Conservation (phyloP, 768 basidiomycete species). For the Tricholoma sp. region DNA sequence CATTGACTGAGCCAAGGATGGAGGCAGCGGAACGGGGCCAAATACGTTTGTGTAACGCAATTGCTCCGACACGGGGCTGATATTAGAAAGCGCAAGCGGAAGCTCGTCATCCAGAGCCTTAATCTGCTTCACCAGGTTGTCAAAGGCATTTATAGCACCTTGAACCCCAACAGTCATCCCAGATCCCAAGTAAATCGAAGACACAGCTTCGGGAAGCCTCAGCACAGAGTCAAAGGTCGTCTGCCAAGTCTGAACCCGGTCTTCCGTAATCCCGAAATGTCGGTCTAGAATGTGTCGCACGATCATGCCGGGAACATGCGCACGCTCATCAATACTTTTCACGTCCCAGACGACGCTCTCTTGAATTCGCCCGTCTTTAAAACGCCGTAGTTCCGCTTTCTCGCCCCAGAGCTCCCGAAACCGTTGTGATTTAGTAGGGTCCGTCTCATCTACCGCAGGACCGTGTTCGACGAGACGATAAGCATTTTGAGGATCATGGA, state of each 20-base stretch:
- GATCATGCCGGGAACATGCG: conserved; percentile 71
- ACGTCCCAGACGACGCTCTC: conserved; percentile 99
- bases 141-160: conserved; percentile 73
- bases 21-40: conserved; percentile 68
- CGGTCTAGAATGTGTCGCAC: conserved; percentile 66
- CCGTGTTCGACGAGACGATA: conserved; percentile 91
- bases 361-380: conserved; percentile 90
- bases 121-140: conserved; percentile 67
- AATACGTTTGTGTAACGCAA: conserved; percentile 84
- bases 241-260: conserved; percentile 56
- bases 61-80: conserved; percentile 67
- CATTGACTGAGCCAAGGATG: conserved; percentile 43
- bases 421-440: conserved; percentile 40
- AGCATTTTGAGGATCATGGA: conserved; percentile 68
- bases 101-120: conserved; percentile 69
- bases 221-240: conserved; percentile 52
- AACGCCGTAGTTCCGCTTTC: conserved; percentile 88
- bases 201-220: conserved; percentile 52
- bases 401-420: conserved; percentile 90
- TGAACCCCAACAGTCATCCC: conserved; percentile 57
- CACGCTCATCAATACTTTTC: conserved; percentile 71
- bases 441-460: conserved; percentile 64
- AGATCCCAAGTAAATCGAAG: conserved; percentile 35
- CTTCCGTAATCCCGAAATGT: conserved; percentile 65
- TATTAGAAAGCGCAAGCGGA: conserved; percentile 72